These are phyloP conservation scores for Pinus taeda DNA, from an alignment of 75 land plant species.

Conservation along the genomic window DNA sequence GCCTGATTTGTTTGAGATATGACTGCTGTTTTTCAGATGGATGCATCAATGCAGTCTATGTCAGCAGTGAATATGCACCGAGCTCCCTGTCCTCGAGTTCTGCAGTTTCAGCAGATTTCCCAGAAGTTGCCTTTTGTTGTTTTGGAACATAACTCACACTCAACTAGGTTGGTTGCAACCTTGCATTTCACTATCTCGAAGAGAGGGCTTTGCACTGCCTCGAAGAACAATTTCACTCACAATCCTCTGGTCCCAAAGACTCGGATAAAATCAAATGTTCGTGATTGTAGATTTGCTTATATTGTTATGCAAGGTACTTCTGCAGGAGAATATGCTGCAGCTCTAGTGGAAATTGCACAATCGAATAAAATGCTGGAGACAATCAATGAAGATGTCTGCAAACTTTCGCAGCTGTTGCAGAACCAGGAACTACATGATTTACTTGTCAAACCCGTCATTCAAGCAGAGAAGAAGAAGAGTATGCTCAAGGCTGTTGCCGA, in stretches of 20 bases:
- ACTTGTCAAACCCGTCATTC: slow-evolving; percentile 19
- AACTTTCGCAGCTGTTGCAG: slow-evolving; percentile 12
- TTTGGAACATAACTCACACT: neutral
- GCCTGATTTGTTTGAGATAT: no score
- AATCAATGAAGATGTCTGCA: slow-evolving; percentile 22
- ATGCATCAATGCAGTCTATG: neutral
- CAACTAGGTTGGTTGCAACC: neutral
- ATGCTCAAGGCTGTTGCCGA: slow-evolving; percentile 23
- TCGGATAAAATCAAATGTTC: neutral
- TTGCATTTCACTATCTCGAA: neutral
- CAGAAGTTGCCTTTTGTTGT: neutral
- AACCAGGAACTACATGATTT: slow-evolving; percentile 30
- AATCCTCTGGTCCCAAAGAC: slow-evolving; percentile 19
- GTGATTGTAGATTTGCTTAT: slow-evolving; percentile 5
- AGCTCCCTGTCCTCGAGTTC: neutral
- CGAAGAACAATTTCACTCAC: neutral
- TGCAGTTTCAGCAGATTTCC: neutral
- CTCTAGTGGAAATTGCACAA: slow-evolving; percentile 20
- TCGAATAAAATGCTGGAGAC: slow-evolving; percentile 19
- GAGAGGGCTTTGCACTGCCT: neutral
- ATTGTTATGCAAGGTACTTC: slow-evolving; percentile 20
- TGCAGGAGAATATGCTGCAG: slow-evolving; percentile 23
- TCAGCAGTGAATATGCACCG: neutral
- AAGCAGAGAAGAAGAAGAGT: slow-evolving; percentile 28
- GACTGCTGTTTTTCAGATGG: neutral